Evolutionary conservation across 2,329 filamentous ascomycete genomes (phyloP), one percentile per base, ranked within the genome.

Genomic region (Neoascochyta sp.): DNA sequence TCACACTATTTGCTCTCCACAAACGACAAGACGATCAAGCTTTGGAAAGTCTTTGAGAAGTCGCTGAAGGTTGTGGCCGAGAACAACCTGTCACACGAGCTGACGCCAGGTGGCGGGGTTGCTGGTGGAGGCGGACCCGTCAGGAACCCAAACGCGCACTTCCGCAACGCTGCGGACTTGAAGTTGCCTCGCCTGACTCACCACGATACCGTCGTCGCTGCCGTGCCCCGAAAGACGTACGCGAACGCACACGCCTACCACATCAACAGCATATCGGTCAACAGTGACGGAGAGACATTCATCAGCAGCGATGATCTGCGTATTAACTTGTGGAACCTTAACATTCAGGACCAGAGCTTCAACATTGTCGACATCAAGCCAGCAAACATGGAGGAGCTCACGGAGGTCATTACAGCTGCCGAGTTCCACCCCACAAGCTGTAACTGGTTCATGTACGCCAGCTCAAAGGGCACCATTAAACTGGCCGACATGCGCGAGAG

Each of bases 371-470:
- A 98, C 64, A 98, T 98, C 74, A 98, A 98, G 67, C 92, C 92
- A 7, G 92, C 92, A 22, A 98, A 98, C 65, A 98, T 98, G 92
- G 92, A 98, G 67, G 92, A 98, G 70, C 74, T 98, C 45, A 98
- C 92, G 1, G 92, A 98, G 66, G 92, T 98, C 50, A 96, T 98
- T 60, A 98, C 92, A 9, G 92, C 92, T 22, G 92, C 92, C 31
- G 92, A 98, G 60, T 98, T 98, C 57, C 92, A 98, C 60, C 92
- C 92, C 5, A 74, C 82, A 56, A 95, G 89, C 72, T 98, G 92
- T 75, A 96, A 98, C 68, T 95, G 87, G 88, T 96, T 98, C 71
- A 98, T 98, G 90, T 98, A 96, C 64, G 92, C 92, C 51, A 96
- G 90, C 66, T 95, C 89, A 37, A 98, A 98, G 68, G 92, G 92